These are phyloP conservation scores for Aquilaria agallochum DNA, from an alignment of 441 rosid genomes.

Conservation along the genomic window DNA sequence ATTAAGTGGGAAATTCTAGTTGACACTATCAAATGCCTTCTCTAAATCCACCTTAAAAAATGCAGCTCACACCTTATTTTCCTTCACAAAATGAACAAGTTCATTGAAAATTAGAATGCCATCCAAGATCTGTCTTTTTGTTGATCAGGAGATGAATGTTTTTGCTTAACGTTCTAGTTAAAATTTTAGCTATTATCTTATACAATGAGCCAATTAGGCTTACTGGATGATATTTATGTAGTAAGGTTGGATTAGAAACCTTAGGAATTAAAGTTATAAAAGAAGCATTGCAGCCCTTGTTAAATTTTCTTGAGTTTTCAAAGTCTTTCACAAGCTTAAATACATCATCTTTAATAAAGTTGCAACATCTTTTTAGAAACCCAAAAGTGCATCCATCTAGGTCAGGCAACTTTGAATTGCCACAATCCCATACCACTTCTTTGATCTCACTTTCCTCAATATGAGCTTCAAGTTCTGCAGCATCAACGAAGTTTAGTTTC, in stretches of 20 bases:
- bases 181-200: not conserved
- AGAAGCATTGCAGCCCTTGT: not conserved
- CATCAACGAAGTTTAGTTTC: too few relatives aligned
- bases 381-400: not conserved
- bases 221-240: not conserved
- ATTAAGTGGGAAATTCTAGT: not conserved
- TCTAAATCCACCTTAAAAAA: too few relatives aligned
- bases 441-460: not conserved
- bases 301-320: not conserved
- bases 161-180: not conserved
- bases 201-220: not conserved
- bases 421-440: not conserved
- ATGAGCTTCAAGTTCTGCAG: not conserved
- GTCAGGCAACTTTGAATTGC: not conserved
- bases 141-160: too few relatives aligned
- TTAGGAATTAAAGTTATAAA: not conserved
- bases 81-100: not conserved
- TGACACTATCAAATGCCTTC: not conserved
- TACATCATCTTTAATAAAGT: not conserved
- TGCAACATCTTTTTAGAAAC: not conserved
- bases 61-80: not conserved
- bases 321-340: too few relatives aligned
- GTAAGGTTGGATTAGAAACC: not conserved
- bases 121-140: not conserved
- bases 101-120: not conserved